Conservation (phyloP, 345 rosid species). For the Eutrema japonicum region DNA sequence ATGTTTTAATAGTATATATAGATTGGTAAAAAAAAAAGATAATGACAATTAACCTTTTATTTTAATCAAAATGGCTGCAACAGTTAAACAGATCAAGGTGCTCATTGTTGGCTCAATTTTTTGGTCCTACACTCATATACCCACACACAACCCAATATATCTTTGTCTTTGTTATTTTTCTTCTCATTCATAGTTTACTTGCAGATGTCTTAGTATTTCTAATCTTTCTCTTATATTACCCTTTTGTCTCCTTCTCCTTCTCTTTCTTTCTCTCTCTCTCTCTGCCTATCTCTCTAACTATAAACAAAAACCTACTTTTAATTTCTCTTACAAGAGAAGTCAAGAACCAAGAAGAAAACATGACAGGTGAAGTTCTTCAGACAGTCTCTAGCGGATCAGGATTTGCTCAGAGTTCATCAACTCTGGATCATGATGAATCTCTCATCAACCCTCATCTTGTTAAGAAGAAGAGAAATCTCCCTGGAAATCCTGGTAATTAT, state of each 20-base stretch:
- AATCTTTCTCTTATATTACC: slow-evolving; percentile 24
- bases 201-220: slow-evolving; percentile 34
- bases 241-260: slow-evolving; percentile 35
- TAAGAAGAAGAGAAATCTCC: slow-evolving; percentile 95
- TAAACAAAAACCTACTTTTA: slow-evolving; percentile 43
- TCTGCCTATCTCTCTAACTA: slow-evolving; percentile 33
- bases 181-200: slow-evolving; percentile 35
- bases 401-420: slow-evolving; percentile 50
- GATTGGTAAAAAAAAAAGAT: slow-evolving; percentile 10
- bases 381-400: slow-evolving; percentile 48
- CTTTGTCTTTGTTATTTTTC: slow-evolving; percentile 38
- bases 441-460: slow-evolving; percentile 48
- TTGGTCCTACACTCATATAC: slow-evolving; percentile 18
- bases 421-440: slow-evolving; percentile 40
- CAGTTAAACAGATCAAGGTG: slow-evolving; percentile 49
- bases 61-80: slow-evolving; percentile 49
- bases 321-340: slow-evolving; percentile 42
- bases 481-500: slow-evolving; percentile 83
- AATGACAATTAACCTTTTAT: slow-evolving; percentile 34
- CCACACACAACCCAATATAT: slow-evolving; percentile 46
- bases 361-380: slow-evolving; percentile 51
- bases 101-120: not conserved
- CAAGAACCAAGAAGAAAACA: slow-evolving; percentile 38
- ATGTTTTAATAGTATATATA: too few relatives aligned
- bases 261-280: slow-evolving; percentile 25